Evolutionary conservation across 1,139 yeast genomes (phyloP), one percentile per base, ranked within the genome.

Genomic region (Kluyveromyces sp.): DNA sequence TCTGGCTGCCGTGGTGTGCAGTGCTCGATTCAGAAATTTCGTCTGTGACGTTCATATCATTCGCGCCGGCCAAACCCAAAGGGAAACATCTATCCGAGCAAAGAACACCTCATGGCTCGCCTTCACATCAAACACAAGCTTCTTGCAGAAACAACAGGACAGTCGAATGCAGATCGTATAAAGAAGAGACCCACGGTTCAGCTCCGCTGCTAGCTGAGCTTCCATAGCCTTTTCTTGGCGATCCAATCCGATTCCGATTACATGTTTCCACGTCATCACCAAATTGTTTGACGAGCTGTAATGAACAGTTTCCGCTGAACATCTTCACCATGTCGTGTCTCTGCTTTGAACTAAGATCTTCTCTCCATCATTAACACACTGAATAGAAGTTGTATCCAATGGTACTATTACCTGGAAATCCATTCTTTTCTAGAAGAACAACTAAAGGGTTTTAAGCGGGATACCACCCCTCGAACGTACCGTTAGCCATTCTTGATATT

Each of bases 381-480:
- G n/a, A n/a, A n/a, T n/a, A n/a, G n/a, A n/a, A n/a, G n/a, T n/a
- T n/a, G n/a, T n/a, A n/a, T n/a, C n/a, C n/a, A n/a, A n/a, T n/a
- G n/a, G n/a, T n/a, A n/a, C n/a, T n/a, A 30, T 30, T 30, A 4
- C 16, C 16, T 30, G n/a, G 33, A n/a, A 15, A 30, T n/a, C 13
- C 33, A 30, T 30, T 44, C 32, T 19, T 31, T 33, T 43, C 45
- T 33, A 49, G 48, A 55, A 55, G 63, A 60, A 58, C 51, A 58
- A 60, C 64, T 59, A 58, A 55, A 52, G 56, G 65, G 66, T 58
- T 61, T 60, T 60, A 56, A 53, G 58, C 63, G 58, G 66, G 66
- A 60, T 52, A 60, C 58, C 66, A 61, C 66, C 66, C 66, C 65
- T 57, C 52, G 41, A 40, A 60, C 66, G 55, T 61, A 61, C 66